These are phyloP conservation scores for Solanum hybrid DNA, from an alignment of 305 asterid species.

Conservation along the genomic window DNA sequence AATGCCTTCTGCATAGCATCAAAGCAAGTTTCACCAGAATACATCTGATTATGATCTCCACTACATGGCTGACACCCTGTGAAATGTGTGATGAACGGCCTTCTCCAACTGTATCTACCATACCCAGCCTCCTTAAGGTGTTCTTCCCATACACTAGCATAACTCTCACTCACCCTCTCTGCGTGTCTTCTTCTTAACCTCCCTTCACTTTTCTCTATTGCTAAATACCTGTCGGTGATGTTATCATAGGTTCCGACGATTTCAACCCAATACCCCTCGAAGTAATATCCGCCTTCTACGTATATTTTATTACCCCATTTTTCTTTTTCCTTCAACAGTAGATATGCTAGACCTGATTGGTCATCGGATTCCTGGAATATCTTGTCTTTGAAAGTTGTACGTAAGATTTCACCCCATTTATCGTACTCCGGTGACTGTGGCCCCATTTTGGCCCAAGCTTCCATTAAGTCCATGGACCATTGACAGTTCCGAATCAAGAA, in stretches of 20 bases:
- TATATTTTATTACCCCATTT: constrained; percentile 63
- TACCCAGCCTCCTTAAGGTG: constrained; percentile 54
- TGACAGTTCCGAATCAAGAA: constrained; percentile 73
- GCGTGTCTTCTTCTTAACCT: constrained; percentile 60
- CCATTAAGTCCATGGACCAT: constrained; percentile 85
- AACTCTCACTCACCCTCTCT: constrained; percentile 60
- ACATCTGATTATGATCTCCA: constrained; percentile 75
- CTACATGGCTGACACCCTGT: constrained; percentile 99
- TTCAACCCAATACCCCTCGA: constrained; percentile 91
- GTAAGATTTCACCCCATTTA: constrained; percentile 60
- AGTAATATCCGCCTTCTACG: constrained; percentile 56
- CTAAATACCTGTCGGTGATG: constrained; percentile 34
- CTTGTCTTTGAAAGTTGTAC: constrained; percentile 52
- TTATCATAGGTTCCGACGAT: constrained; percentile 54
- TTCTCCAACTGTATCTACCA: constrained; percentile 63
- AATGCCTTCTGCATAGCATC: constrained; percentile 74
- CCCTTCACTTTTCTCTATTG: constrained; percentile 35
- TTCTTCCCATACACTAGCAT: constrained; percentile 53
- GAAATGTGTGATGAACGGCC: constrained; percentile 94
- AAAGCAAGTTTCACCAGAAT: constrained; percentile 63
- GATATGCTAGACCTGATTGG: constrained; percentile 64
- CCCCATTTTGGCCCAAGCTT: constrained; percentile 82
- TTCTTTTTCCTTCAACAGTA: constrained; percentile 47
- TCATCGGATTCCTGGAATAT: constrained; percentile 73
- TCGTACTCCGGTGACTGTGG: constrained; percentile 67